These are phyloP conservation scores for Epichloe gansuensis DNA, from an alignment of 2,329 filamentous ascomycete genomes.

Conservation along the genomic window DNA sequence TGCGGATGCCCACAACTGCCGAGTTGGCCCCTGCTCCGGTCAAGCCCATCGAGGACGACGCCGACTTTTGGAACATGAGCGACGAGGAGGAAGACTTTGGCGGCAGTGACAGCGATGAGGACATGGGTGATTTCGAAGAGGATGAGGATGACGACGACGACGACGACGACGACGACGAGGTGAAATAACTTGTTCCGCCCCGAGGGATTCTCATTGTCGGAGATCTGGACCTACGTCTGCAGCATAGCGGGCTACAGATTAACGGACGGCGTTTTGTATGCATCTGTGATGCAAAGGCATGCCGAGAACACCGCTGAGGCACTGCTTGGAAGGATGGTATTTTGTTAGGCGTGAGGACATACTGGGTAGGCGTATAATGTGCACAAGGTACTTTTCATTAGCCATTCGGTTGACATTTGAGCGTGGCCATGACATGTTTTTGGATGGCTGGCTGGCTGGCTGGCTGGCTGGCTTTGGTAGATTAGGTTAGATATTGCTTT, in stretches of 20 bases:
- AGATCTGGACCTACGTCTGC: not conserved
- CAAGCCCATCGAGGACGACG: slow-evolving; percentile 52
- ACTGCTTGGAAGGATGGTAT: too few relatives aligned
- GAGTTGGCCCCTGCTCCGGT: slow-evolving; percentile 49
- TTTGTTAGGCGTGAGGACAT: not conserved
- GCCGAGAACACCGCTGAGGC: too few relatives aligned
- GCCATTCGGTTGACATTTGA: not conserved
- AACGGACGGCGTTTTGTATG: slow-evolving; percentile 1
- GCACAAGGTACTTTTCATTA: too few relatives aligned
- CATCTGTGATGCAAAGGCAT: not conserved
- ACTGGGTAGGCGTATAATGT: not conserved
- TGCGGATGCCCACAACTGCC: slow-evolving; percentile 69
- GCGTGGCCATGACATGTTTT: not conserved
- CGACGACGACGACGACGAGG: slow-evolving; percentile 4
- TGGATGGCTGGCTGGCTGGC: not conserved
- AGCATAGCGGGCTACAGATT: slow-evolving; percentile 5
- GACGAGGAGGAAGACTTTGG: slow-evolving; percentile 70
- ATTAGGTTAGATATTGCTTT: not conserved
- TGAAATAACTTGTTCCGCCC: not conserved
- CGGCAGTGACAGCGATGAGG: slow-evolving; percentile 57
- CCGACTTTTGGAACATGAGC: slow-evolving; percentile 71
- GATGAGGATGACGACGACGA: slow-evolving; percentile 34
- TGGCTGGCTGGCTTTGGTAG: not conserved
- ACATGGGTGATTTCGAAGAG: slow-evolving; percentile 48
- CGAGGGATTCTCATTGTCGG: not conserved